Percentiles rank a stretch among this genome's conserved stretches.
phyloP scores from a whole-genome alignment of 805 yeast species.

The Yarrowia divulgata region DNA sequence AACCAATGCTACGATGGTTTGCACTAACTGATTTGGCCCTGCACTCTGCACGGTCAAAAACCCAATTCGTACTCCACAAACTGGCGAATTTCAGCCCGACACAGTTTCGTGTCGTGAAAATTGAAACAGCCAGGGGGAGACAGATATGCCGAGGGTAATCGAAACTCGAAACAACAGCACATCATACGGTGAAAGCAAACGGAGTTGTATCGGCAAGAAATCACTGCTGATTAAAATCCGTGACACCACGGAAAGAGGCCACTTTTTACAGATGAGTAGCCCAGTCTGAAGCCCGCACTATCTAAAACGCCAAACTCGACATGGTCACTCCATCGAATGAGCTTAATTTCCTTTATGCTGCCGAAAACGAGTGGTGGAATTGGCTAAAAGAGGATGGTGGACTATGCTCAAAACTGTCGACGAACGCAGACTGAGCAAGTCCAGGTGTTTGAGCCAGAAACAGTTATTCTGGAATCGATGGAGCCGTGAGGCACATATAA shows the following conservation, averaged over 20 bases:
- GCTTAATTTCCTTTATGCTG: not conserved
- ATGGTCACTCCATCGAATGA: not conserved
- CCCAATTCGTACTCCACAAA: not conserved
- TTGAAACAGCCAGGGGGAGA: conserved; percentile 31
- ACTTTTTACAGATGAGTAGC: not conserved
- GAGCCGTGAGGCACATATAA: too few relatives aligned
- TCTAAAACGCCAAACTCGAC: not conserved
- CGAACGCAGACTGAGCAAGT: too few relatives aligned
- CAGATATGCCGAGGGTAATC: conserved; percentile 10
- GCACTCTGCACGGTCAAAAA: conserved; percentile 7
- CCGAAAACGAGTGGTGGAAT: conserved; percentile 10
- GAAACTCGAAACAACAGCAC: not conserved
- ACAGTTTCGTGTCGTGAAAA: conserved; percentile 30
- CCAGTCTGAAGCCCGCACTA: not conserved
- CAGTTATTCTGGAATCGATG: too few relatives aligned
- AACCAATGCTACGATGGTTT: conserved; percentile 15
- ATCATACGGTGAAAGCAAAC: too few relatives aligned
- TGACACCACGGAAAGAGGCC: not conserved
- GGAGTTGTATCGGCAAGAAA: too few relatives aligned
- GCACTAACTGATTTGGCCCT: conserved; percentile 14
- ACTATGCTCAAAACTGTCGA: not conserved
- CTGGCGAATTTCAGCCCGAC: not conserved
- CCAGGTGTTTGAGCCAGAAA: not conserved
- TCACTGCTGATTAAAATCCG: too few relatives aligned
- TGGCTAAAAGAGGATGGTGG: not conserved